Conservation (phyloP, 2,329 filamentous ascomycete species). For the Beauveria scarabaeidicola region DNA sequence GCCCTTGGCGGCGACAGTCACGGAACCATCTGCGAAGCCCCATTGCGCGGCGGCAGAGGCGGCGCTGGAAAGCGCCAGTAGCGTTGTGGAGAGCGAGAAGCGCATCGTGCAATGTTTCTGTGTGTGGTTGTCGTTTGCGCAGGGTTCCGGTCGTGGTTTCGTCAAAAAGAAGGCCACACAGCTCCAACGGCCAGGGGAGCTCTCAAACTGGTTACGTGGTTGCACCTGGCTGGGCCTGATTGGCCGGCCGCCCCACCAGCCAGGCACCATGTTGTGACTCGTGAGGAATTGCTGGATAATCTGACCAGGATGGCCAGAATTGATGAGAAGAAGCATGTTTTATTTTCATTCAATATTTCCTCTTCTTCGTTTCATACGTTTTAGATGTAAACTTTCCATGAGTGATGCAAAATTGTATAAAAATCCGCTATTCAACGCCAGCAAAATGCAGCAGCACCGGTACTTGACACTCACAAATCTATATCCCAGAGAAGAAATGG, state of each 20-base stretch:
- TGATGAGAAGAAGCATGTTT: no score
- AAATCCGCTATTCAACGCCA: slow-evolving; percentile 4
- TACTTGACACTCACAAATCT: neutral
- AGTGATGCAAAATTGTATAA: neutral
- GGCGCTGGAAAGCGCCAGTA: slow-evolving; percentile 41
- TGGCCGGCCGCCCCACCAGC: slow-evolving; percentile 12
- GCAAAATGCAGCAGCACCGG: neutral
- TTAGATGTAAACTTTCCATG: neutral
- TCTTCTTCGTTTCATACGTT: no score
- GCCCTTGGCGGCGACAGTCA: slow-evolving; percentile 60
- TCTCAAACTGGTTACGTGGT: slow-evolving; percentile 21
- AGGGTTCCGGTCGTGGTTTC: slow-evolving; percentile 13
- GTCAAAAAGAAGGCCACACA: slow-evolving; percentile 22
- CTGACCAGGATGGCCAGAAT: neutral
- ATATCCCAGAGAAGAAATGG: neutral
- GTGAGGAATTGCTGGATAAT: neutral
- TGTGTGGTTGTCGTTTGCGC: slow-evolving; percentile 13
- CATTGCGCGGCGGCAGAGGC: slow-evolving; percentile 52
- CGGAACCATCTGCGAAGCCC: slow-evolving; percentile 65
- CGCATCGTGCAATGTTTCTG: slow-evolving; percentile 25
- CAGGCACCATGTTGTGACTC: neutral
- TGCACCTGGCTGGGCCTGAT: slow-evolving; percentile 12
- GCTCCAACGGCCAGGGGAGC: slow-evolving; percentile 15
- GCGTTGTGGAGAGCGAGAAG: slow-evolving; percentile 28
- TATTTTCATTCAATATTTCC: neutral